These are phyloP conservation scores for Globisporangium barbulae DNA, from an alignment of 352 stramenopile species.

Conservation along the genomic window DNA sequence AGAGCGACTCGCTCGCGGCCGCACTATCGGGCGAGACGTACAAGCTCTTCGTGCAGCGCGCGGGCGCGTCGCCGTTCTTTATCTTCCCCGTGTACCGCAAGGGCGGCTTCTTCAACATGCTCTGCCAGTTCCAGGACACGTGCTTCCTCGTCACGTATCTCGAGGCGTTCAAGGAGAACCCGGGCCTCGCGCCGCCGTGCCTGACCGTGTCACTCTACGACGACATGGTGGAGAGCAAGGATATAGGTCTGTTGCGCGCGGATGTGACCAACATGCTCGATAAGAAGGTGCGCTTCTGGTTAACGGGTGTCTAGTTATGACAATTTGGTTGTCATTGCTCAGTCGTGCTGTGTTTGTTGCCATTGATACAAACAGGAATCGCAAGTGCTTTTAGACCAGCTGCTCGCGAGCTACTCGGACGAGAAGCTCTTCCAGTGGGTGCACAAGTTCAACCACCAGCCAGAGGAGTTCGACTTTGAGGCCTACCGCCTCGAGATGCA, in stretches of 20 bases:
- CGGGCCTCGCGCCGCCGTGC: constrained; percentile 64
- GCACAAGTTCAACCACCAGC: constrained; percentile 85
- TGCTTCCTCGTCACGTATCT: constrained; percentile 87
- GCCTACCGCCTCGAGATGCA: constrained; percentile 56
- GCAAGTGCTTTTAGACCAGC: constrained; percentile 53
- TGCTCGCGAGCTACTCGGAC: constrained; percentile 68
- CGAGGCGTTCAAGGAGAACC: constrained; percentile 87
- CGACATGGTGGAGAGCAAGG: constrained; percentile 68
- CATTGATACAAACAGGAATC: constrained; percentile 40
- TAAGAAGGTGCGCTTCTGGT: constrained; percentile 42
- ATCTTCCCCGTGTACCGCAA: constrained; percentile 84
- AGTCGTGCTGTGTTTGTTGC: background rate
- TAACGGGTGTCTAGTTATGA: background rate
- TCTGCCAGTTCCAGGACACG: constrained; percentile 88
- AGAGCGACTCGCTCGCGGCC: constrained; percentile 67
- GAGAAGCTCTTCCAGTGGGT: constrained; percentile 68
- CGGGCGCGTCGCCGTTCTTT: constrained; percentile 61
- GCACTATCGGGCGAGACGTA: constrained; percentile 40
- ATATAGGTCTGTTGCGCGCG: constrained; percentile 65
- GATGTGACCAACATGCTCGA: constrained; percentile 88
- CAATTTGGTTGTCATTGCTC: background rate
- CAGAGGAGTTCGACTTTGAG: constrained; percentile 85
- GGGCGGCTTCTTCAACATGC: constrained; percentile 85
- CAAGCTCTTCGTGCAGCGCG: constrained; percentile 44
- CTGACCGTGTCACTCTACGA: constrained; percentile 81